Conservation (phyloP, 768 basidiomycete species). For the Naganishia antarctica region DNA sequence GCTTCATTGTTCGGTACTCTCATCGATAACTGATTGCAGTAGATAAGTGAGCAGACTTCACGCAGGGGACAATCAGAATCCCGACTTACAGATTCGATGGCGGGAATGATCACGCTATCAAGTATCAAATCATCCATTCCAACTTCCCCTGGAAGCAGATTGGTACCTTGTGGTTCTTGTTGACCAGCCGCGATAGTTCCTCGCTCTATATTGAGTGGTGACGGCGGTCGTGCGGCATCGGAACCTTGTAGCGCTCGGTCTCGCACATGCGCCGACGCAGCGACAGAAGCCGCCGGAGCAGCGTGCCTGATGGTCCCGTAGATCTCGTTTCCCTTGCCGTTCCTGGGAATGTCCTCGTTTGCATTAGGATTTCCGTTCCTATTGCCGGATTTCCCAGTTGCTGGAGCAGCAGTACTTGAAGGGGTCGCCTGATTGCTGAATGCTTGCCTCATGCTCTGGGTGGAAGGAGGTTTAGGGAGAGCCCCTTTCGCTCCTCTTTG, state of each 20-base stretch:
- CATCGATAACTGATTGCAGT: conserved; percentile 68
- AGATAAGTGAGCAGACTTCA: conserved; percentile 11
- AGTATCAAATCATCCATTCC: conserved; percentile 63
- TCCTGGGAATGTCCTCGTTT: conserved; percentile 2
- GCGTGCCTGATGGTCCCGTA: conserved; percentile 88
- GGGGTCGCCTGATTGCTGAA: background rate
- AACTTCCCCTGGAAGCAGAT: background rate
- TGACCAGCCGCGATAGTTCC: background rate
- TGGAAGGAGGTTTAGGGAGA: conserved; percentile 23
- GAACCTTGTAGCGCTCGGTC: conserved; percentile 18
- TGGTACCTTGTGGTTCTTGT: background rate
- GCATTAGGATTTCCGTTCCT: background rate
- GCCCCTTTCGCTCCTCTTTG: conserved; percentile 18
- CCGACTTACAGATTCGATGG: conserved; percentile 79
- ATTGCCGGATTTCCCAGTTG: background rate
- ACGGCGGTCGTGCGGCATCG: background rate
- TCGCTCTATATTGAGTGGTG: background rate
- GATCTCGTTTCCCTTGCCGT: conserved; percentile 29
- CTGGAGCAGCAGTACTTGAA: background rate
- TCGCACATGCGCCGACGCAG: conserved; percentile 52
- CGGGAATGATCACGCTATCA: conserved; percentile 89
- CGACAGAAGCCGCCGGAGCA: conserved; percentile 58
- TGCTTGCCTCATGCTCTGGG: conserved; percentile 19
- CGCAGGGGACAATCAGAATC: background rate
- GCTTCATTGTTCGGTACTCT: conserved; percentile 91